phyloP scores from a whole-genome alignment of 176 grass and related monocot genomes.

The Ananas comosus region DNA sequence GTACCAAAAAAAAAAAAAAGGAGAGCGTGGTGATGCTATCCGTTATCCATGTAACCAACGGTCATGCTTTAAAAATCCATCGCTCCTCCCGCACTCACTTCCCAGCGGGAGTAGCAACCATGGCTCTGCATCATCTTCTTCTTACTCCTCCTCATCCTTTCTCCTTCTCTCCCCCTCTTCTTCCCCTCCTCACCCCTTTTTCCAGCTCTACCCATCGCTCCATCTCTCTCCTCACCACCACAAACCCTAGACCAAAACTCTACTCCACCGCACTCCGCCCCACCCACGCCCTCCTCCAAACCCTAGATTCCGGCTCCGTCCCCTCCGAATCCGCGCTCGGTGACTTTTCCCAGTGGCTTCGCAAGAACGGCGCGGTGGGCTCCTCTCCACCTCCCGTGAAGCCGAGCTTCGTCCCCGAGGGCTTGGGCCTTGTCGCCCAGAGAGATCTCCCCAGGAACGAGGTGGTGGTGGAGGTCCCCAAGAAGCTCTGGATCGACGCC shows the following conservation, averaged over 20 bases:
- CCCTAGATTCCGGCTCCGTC: background rate
- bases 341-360: slow-evolving; percentile 65
- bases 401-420: slow-evolving; percentile 54
- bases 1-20: too few relatives aligned
- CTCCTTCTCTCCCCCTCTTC: background rate
- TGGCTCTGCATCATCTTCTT: slow-evolving; percentile 23
- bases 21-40: too few relatives aligned
- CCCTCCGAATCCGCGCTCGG: slow-evolving; percentile 37
- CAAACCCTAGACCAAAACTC: background rate
- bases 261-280: too few relatives aligned
- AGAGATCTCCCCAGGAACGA: slow-evolving; percentile 51
- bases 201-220: slow-evolving; percentile 13
- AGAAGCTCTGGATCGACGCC: slow-evolving; percentile 87
- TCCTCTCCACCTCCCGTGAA: slow-evolving; percentile 21
- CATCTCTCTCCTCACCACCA: slow-evolving; percentile 2
- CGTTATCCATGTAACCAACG: too few relatives aligned
- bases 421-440: slow-evolving; percentile 64
- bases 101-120: background rate
- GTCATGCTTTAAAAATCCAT: background rate
- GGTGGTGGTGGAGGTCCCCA: slow-evolving; percentile 72
- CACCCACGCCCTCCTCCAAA: slow-evolving; percentile 10
- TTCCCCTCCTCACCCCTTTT: slow-evolving; percentile 9
- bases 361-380: slow-evolving; percentile 29
- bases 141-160: slow-evolving; percentile 1
- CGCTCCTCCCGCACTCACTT: too few relatives aligned